phyloP scores from a whole-genome alignment of 352 stramenopile genomes.

The Phytophthora sp. region DNA sequence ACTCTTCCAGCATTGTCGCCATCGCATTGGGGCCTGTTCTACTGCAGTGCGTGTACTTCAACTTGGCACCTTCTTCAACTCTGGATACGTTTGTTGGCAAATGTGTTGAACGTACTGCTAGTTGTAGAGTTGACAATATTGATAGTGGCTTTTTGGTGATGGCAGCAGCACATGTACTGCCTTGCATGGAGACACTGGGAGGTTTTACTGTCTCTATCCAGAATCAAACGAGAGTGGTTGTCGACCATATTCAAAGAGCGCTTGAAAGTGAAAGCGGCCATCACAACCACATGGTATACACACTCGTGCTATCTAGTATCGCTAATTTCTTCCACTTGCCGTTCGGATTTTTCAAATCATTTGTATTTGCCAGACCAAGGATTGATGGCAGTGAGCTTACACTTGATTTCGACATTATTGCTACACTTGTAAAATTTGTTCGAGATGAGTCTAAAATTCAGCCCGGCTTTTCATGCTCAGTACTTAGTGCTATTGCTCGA shows the following conservation, averaged over 20 bases:
- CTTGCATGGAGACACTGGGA: slow-evolving; percentile 25
- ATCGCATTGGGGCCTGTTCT: slow-evolving; percentile 48
- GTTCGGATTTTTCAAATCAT: slow-evolving; percentile 25
- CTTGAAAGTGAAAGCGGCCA: slow-evolving; percentile 7
- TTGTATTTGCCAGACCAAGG: background rate
- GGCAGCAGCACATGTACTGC: slow-evolving; percentile 33
- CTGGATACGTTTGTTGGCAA: slow-evolving; percentile 39
- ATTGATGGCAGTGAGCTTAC: slow-evolving; percentile 15
- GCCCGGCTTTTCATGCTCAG: slow-evolving; percentile 1
- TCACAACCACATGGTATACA: background rate
- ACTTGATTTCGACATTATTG: slow-evolving; percentile 27
- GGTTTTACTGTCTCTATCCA: slow-evolving; percentile 17
- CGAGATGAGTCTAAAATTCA: slow-evolving; percentile 6
- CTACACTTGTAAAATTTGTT: slow-evolving; percentile 21
- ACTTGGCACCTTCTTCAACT: slow-evolving; percentile 25
- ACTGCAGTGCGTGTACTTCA: slow-evolving; percentile 43
- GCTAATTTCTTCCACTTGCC: slow-evolving; percentile 36
- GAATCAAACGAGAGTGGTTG: slow-evolving; percentile 23
- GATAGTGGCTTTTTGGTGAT: slow-evolving; percentile 35
- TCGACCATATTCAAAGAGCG: slow-evolving; percentile 19
- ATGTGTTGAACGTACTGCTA: slow-evolving; percentile 35
- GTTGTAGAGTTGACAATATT: background rate
- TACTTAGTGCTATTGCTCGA: slow-evolving; percentile 44
- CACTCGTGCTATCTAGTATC: slow-evolving; percentile 25
- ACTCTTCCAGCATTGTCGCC: slow-evolving; percentile 23